These are phyloP conservation scores for Beauveria sp. DNA, from an alignment of 2,329 filamentous ascomycete genomes.

Conservation along the genomic window DNA sequence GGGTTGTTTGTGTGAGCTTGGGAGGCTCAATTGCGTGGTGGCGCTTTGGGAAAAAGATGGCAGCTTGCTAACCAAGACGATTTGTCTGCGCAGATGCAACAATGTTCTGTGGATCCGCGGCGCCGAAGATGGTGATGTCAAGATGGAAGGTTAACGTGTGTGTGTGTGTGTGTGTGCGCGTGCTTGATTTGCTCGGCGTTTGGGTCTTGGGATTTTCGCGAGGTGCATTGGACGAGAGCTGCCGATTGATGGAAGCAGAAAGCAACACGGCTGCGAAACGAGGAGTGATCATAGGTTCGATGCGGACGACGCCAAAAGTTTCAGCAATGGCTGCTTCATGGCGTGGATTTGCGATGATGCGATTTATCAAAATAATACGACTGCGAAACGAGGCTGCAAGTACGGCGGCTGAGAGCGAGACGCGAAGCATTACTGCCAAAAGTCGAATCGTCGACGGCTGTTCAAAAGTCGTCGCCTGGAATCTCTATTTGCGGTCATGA, in stretches of 20 bases:
- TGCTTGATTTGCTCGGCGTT: constrained; percentile 6
- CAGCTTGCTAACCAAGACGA: constrained; percentile 1
- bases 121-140: constrained; percentile 45
- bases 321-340: not conserved
- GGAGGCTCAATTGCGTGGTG: not conserved
- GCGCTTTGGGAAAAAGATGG: not conserved
- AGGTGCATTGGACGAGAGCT: not conserved
- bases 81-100: constrained; percentile 59
- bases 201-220: not conserved
- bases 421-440: too few relatives aligned
- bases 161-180: not conserved
- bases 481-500: too few relatives aligned
- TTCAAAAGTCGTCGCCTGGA: too few relatives aligned
- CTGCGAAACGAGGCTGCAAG: not conserved
- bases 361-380: too few relatives aligned
- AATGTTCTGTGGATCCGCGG: constrained; percentile 90
- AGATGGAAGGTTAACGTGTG: constrained; percentile 44
- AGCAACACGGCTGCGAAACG: not conserved
- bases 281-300: not conserved
- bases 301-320: not conserved
- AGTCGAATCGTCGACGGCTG: too few relatives aligned
- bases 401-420: too few relatives aligned
- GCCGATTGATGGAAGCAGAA: not conserved
- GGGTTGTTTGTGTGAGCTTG: not conserved
- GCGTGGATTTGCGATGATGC: not conserved